These are phyloP conservation scores for Glycine tomentella DNA, from an alignment of 306 rosid genomes.

Conservation along the genomic window DNA sequence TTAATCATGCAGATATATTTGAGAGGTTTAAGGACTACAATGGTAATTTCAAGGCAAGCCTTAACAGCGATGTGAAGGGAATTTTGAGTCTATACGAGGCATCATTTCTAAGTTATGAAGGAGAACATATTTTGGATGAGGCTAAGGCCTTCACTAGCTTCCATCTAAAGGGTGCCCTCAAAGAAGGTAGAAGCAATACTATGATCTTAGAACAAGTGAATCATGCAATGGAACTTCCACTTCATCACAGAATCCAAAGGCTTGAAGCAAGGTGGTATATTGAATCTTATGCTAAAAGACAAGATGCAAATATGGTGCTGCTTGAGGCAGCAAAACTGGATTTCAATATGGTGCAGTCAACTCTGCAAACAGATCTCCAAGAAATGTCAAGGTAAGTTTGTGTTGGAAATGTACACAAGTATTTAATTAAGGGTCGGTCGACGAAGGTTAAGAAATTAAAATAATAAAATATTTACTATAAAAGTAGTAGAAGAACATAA, in stretches of 20 bases:
- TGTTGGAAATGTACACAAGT: too few relatives aligned
- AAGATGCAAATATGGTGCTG: slow-evolving; percentile 40
- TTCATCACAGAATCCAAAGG: slow-evolving; percentile 54
- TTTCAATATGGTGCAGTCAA: slow-evolving; percentile 62
- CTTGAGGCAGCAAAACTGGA: slow-evolving; percentile 61
- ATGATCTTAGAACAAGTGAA: slow-evolving; percentile 39
- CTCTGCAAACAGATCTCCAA: slow-evolving; percentile 53
- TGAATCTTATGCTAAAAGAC: slow-evolving; percentile 53
- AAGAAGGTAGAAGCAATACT: not conserved
- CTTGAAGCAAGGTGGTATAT: slow-evolving; percentile 64
- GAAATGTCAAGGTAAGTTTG: slow-evolving; percentile 54
- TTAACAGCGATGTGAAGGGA: slow-evolving; percentile 52
- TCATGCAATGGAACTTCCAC: slow-evolving; percentile 61
- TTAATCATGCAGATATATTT: slow-evolving; percentile 53
- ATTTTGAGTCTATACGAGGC: slow-evolving; percentile 68
- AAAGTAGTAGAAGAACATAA: too few relatives aligned
- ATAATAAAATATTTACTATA: too few relatives aligned
- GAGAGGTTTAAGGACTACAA: slow-evolving; percentile 44
- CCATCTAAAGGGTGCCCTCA: slow-evolving; percentile 43
- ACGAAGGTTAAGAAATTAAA: too few relatives aligned
- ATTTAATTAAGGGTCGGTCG: too few relatives aligned
- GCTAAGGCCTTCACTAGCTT: slow-evolving; percentile 52
- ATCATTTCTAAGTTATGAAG: slow-evolving; percentile 55
- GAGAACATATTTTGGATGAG: slow-evolving; percentile 59
- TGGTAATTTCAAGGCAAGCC: slow-evolving; percentile 41